Base-by-base conservation (phyloP, 306 rosid genomes). In the Lathyrus sativus region DNA sequence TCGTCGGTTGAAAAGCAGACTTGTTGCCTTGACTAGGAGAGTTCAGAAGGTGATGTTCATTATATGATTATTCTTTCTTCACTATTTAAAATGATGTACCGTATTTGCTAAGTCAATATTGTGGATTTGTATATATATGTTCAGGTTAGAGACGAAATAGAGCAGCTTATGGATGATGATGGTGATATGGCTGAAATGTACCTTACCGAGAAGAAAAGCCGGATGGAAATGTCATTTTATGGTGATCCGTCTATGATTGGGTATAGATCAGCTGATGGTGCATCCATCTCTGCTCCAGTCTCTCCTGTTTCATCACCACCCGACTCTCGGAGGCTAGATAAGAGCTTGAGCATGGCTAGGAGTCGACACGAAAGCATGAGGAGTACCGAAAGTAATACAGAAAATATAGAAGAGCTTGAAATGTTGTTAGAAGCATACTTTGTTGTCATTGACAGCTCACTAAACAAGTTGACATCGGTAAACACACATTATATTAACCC, bases 171-270 rank as follows among this genome's bases (percentile, higher is more conserved):
- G 99, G 99, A 93, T 53, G 99, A 93, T 84, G 99, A 93, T 75
- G 99, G 96, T 39, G 99, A 93, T 80, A 93, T 93, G 99, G 97
- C 99, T 26, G 99, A 93, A 87, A 88, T 93, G 99, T 93, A 93
- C 65, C 95, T 93, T 31, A 88, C 99, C 0, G 97, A 93, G 87
- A 93, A 93, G 91, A 93, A 93, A 85, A 82, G 84, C 22, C 82
- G 96, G 70, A 82, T 81, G 95, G 99, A 93, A 78, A 61, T 88
- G 58, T 79, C 96, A 62, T 83, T 87, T 71, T 86, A 73, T 71
- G 99, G 96, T 14, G 96, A 95, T 42, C 99, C 85, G 80, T 90
- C 97, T 73, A 60, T 87, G 76, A 4, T 78, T 70, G 97, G 92
- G 62, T 90, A 81, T 79, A 87, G 83, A 83, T 87, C 95, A 71